Conservation (phyloP, 192 early-diverging fungal genomes). For the Neocallimastix lanati region DNA sequence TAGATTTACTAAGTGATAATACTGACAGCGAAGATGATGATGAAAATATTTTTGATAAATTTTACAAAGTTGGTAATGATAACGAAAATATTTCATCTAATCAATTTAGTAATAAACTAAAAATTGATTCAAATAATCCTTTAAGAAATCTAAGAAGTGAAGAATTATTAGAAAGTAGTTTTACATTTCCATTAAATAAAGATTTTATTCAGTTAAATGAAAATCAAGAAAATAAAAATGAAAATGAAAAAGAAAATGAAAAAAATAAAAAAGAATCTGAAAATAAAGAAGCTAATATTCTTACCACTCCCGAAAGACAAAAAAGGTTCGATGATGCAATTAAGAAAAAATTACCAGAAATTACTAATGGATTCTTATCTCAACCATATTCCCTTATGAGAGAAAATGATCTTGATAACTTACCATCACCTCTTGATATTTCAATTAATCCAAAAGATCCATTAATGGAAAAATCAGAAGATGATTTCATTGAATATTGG, state of each 20-base stretch:
- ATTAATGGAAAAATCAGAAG: neutral
- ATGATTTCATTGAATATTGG: neutral
- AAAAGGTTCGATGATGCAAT: neutral
- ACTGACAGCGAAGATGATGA: neutral
- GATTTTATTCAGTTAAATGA: neutral
- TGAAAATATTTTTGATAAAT: neutral
- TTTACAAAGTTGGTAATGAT: neutral
- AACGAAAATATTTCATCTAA: neutral
- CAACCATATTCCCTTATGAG: neutral
- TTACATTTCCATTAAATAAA: neutral
- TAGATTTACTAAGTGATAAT: neutral
- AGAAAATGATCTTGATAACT: neutral
- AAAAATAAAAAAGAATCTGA: neutral
- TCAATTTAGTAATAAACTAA: neutral
- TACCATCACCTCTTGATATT: neutral
- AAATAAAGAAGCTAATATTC: neutral
- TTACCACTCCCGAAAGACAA: neutral
- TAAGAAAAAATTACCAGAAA: neutral
- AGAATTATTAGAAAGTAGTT: neutral
- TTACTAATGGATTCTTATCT: neutral
- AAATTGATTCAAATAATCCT: neutral
- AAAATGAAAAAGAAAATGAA: constrained; percentile 7
- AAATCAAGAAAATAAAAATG: constrained; percentile 6
- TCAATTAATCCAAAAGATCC: neutral
- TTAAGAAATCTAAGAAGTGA: neutral